Evolutionary conservation across 2,329 filamentous ascomycete species (phyloP).

Genomic region (Exserohilum turcica): DNA sequence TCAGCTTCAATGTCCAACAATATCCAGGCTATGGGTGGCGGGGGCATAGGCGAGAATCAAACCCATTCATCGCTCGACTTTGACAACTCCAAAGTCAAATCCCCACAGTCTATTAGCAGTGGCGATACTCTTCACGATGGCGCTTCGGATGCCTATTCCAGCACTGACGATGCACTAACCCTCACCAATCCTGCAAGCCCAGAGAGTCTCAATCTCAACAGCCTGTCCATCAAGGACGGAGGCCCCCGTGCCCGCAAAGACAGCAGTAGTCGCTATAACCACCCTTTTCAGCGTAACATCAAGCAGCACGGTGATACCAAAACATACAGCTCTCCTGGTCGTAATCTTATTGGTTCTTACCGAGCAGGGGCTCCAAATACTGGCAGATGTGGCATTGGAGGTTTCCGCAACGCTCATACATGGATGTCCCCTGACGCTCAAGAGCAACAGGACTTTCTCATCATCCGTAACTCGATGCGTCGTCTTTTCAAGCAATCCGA

Average conservation of each 20-base stretch:
- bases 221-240: constrained; percentile 13
- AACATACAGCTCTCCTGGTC: neutral
- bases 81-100: neutral
- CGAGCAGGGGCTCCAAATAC: constrained; percentile 4
- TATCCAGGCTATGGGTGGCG: neutral
- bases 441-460: constrained; percentile 34
- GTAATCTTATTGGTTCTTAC: constrained; percentile 1
- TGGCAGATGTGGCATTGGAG: constrained; percentile 6
- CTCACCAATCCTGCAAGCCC: constrained; percentile 18
- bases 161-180: constrained; percentile 4
- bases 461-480: constrained; percentile 44
- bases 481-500: constrained; percentile 43
- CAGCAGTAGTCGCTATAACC: constrained; percentile 8
- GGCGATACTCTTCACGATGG: constrained; percentile 20
- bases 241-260: neutral
- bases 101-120: constrained; percentile 15
- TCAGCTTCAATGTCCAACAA: constrained; percentile 12
- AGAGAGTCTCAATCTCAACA: constrained; percentile 17
- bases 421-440: constrained; percentile 37
- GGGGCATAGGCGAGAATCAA: neutral
- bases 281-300: constrained; percentile 10
- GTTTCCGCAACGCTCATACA: constrained; percentile 25
- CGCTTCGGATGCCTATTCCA: constrained; percentile 8
- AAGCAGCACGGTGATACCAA: constrained; percentile 1
- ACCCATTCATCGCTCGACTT: neutral